Evolutionary conservation across 2,329 filamentous ascomycete species (phyloP).

Genomic region (Hansfordia pulvinata): DNA sequence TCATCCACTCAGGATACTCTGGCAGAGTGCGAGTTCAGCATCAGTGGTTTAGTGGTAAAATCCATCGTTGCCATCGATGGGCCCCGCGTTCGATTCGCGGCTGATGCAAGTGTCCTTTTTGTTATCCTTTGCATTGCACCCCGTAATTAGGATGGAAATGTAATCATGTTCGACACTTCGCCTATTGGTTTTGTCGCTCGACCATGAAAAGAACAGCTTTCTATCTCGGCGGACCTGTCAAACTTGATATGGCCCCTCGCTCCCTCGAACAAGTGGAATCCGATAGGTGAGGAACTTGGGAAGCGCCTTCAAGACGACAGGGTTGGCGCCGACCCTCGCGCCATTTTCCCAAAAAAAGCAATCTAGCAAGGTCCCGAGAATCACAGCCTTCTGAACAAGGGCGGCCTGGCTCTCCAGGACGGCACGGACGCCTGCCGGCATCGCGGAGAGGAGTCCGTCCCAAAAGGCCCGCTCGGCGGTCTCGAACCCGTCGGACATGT

Average conservation of each 20-base stretch:
- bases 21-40: too few species aligned
- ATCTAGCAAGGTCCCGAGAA: conserved; percentile 14
- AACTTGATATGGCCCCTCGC: conserved; percentile 3
- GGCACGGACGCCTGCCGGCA: conserved; percentile 10
- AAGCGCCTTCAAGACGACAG: conserved; percentile 11
- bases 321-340: conserved; percentile 9
- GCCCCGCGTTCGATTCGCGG: conserved; percentile 32
- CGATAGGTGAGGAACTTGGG: conserved; percentile 15
- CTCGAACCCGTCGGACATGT: conserved; percentile 13
- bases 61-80: conserved; percentile 39
- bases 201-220: too few species aligned
- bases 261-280: conserved; percentile 7
- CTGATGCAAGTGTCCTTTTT: too few species aligned
- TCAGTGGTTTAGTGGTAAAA: conserved; percentile 39
- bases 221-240: too few species aligned
- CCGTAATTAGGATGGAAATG: too few species aligned
- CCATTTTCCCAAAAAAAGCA: too few species aligned
- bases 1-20: too few species aligned
- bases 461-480: conserved; percentile 13
- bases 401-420: conserved; percentile 17
- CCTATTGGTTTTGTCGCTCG: too few species aligned
- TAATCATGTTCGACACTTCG: too few species aligned
- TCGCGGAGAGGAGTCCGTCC: conserved; percentile 11
- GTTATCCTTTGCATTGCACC: too few species aligned
- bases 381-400: conserved; percentile 15